These are phyloP conservation scores for Morella rubra DNA, from an alignment of 306 rosid species.

Conservation along the genomic window DNA sequence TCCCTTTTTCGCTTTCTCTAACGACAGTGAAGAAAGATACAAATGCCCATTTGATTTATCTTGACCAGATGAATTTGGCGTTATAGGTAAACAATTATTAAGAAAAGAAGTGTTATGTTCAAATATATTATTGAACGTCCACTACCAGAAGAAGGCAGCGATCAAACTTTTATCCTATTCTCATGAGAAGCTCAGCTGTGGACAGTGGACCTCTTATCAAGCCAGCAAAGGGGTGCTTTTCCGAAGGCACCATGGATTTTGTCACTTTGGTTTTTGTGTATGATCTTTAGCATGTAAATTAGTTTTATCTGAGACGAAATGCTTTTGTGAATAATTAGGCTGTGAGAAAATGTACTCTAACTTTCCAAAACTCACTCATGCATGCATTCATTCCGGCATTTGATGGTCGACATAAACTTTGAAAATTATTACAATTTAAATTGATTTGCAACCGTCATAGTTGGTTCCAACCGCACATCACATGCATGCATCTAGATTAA, in stretches of 20 bases:
- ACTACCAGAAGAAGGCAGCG: background rate
- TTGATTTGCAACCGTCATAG: no score
- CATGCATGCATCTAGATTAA: no score
- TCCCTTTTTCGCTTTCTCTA: background rate
- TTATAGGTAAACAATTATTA: background rate
- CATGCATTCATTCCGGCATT: no score
- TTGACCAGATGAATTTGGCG: background rate
- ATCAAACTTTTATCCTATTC: no score
- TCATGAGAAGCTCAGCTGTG: no score
- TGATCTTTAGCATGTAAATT: background rate
- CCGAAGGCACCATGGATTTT: background rate
- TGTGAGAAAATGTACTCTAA: background rate
- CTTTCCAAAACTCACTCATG: background rate
- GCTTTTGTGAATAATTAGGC: background rate
- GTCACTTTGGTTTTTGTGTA: background rate
- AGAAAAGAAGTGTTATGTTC: background rate
- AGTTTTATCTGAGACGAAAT: background rate
- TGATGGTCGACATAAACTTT: no score
- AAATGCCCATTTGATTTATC: background rate
- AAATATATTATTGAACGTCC: background rate
- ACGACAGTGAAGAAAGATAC: background rate
- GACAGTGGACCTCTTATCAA: no score
- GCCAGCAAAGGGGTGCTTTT: no score
- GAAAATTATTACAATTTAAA: no score
- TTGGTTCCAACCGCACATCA: no score